Base-by-base conservation (phyloP, 2,329 filamentous ascomycete genomes). In the Neoscytalidium dimidiatum region DNA sequence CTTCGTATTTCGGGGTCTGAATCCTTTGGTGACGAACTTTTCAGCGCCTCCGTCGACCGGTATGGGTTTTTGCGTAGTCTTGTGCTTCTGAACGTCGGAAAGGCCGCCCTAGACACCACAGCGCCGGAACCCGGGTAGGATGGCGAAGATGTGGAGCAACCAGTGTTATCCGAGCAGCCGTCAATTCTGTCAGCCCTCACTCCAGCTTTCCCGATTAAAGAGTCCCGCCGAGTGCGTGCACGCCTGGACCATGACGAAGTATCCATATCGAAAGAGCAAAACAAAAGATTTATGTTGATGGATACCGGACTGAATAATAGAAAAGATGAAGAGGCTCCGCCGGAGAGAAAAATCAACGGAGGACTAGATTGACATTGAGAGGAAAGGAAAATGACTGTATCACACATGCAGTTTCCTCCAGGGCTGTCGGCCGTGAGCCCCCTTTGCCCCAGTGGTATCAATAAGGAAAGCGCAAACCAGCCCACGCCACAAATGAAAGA, bases 361-460 rank as follows among this genome's bases (percentile, higher is more conserved):
- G 17, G 56, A 60, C 21, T 46, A 60, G 56, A 38, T 60, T 28
- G 46, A 46, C 56, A 60, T 23, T 28, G n/a, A 13, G 23, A 58
- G 8, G 38, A 41, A 46, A 33, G 21, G 6, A 46, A 46, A 60
- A 60, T 26, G 56, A 60, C 56, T 60, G 56, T 38, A 60, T 41
- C 21, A 60, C 56, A 44, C 2, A 52, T 52, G 41, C 56, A 60
- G 28, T 60, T 60, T 46, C 56, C 56, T 46, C 56, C 56, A 46
- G 38, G 41, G 35, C 56, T 41, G 13, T 33, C 41, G 41, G 56
- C 56, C 41, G n/a, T 33, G 41, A 60, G 56, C 41, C 56, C 53
- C 52, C 29, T 28, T 33, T 46, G 38, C 56, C 56, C 56, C 56
- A 60, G 56, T 60, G 56, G 56, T 60, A 60, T 60, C 56, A 60